Evolutionary conservation across 306 rosid genomes (phyloP), one percentile per base, ranked within the genome.

Genomic region (Geum urbanum): DNA sequence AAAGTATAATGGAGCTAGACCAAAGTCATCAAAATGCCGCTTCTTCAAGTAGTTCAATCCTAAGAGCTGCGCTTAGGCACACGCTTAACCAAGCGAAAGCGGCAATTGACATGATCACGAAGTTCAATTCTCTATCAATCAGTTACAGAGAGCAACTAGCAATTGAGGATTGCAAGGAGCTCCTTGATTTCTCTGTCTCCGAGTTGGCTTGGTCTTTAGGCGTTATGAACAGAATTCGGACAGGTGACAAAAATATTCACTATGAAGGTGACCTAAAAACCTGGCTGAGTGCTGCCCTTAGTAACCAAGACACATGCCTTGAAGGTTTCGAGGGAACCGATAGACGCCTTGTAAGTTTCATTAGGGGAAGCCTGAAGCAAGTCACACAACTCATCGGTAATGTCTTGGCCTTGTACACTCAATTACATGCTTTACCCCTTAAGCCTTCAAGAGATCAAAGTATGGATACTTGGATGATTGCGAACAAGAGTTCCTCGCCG

Each of bases 311-410:
- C 73, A 94, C 97, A 0, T 94, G 99, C 73, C 87, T 94, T 46
- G 99, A 94, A 80, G 99, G 99, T 6, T 94, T 94, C 65, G 97
- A 94, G 55, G 97, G 97, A 56, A 94, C 99, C 3, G 95, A 88
- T 37, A 75, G 96, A 18, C 92, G 83, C 5, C 63, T 94, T 9
- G 89, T 87, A 80, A 77, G 83, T 41, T 94, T 85, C 73, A 70
- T 94, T 5, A 81, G 86, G 49, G 96, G 96, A 71, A 91, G 96
- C 85, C 72, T 94, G 61, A 84, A 75, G 20, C 95, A 88, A 80
- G 97, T 94, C 8, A 87, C 97, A 0, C 89, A 84, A 40, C 98
- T 94, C 16, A 88, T 94, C 18, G 83, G 88, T 19, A 94, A 94
- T 75, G 97, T 94, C 53, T 49, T 94, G 62, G 80, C 81, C 16